phyloP scores from a whole-genome alignment of 1,139 yeast species.

The Geotrichum restrictum region DNA sequence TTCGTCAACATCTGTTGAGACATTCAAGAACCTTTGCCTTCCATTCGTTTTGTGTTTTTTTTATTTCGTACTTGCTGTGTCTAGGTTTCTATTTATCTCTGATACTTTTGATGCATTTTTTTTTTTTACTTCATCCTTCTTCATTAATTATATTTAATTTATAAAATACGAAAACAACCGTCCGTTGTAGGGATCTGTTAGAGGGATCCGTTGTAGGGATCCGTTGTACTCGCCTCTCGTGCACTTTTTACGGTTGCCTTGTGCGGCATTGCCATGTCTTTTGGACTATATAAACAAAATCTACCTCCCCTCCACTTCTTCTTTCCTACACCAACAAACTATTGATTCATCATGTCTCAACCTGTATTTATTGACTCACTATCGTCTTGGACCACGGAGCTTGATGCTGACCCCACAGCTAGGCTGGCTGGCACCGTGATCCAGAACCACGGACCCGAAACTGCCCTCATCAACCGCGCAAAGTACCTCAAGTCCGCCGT shows the following conservation, averaged over 20 bases:
- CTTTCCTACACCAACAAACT: too few species aligned
- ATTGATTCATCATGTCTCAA: slow-evolving; percentile 11
- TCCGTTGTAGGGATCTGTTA: too few species aligned
- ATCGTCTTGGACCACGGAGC: slow-evolving; percentile 30
- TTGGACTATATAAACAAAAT: too few species aligned
- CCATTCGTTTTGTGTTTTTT: neutral
- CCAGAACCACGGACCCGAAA: slow-evolving; percentile 35
- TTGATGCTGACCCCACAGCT: slow-evolving; percentile 31
- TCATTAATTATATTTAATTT: too few species aligned
- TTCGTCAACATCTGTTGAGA: too few species aligned
- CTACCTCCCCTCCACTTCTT: too few species aligned
- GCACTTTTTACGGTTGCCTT: too few species aligned
- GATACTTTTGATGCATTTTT: neutral
- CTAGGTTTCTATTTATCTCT: neutral
- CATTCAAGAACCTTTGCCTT: neutral
- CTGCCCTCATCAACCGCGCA: slow-evolving; percentile 44
- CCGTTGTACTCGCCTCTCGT: too few species aligned
- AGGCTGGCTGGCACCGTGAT: slow-evolving; percentile 36
- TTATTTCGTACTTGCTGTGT: neutral
- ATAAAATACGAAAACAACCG: too few species aligned
- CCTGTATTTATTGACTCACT: slow-evolving; percentile 19
- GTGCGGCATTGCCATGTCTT: too few species aligned
- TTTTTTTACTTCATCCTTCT: neutral
- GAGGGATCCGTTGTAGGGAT: too few species aligned
- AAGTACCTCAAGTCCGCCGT: slow-evolving; percentile 40